phyloP scores from a whole-genome alignment of 2,329 filamentous ascomycete genomes.

The Aspergillus flavus region DNA sequence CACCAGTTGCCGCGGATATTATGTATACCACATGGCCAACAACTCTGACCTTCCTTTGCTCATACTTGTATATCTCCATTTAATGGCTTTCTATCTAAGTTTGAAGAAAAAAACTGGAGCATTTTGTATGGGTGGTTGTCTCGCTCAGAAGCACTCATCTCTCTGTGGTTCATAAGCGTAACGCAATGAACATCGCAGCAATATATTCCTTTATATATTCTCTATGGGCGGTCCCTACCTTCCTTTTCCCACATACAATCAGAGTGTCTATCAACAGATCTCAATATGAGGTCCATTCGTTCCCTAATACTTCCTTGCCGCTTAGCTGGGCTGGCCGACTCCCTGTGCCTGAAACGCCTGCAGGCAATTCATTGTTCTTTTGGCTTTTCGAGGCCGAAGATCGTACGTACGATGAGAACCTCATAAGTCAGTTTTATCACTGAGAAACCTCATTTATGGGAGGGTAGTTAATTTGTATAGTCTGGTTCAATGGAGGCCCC shows the following conservation, averaged over 20 bases:
- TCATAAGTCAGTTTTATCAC: slow-evolving; percentile 34
- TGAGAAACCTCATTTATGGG: not conserved
- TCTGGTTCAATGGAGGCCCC: slow-evolving; percentile 42
- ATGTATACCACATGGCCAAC: slow-evolving; percentile 4
- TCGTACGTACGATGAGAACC: slow-evolving; percentile 31
- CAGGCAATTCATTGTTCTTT: slow-evolving; percentile 40
- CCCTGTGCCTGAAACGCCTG: slow-evolving; percentile 28
- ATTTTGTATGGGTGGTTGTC: not conserved
- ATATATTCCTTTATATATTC: slow-evolving; percentile 25
- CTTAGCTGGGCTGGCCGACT: slow-evolving; percentile 40
- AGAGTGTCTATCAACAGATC: slow-evolving; percentile 14
- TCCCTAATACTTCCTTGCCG: slow-evolving; percentile 33
- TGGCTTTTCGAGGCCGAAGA: slow-evolving; percentile 41
- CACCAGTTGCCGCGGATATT: not conserved
- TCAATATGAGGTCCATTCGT: slow-evolving; percentile 31
- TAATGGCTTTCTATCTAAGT: not conserved
- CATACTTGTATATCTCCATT: not conserved
- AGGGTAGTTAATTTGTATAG: slow-evolving; percentile 16
- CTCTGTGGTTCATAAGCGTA: not conserved
- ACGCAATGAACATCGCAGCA: slow-evolving; percentile 25
- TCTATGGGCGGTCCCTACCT: slow-evolving; percentile 19
- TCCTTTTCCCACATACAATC: slow-evolving; percentile 11
- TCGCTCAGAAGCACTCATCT: not conserved
- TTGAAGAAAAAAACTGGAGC: not conserved
- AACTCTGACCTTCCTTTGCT: not conserved